Conservation (phyloP, 2,329 filamentous ascomycete species). For the Diatrype stigma region DNA sequence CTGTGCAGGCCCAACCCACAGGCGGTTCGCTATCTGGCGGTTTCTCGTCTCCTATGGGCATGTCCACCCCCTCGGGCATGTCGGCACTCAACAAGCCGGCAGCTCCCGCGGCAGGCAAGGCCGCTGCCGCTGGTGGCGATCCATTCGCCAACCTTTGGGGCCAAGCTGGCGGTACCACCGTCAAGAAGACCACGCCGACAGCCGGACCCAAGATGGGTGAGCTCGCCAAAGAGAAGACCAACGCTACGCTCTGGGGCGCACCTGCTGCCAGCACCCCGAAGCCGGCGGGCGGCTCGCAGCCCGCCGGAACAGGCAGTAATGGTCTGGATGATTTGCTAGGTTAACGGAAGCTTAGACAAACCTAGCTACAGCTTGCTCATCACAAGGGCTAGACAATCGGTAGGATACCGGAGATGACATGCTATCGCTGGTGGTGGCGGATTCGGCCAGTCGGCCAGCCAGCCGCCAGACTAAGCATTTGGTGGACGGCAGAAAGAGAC, state of each 20-base stretch:
- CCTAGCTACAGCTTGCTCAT: too few species aligned
- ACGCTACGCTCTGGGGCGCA: conserved; percentile 88
- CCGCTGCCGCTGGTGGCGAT: conserved; percentile 61
- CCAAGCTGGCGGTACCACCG: conserved; percentile 64
- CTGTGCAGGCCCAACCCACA: conserved; percentile 49
- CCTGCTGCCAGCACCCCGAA: conserved; percentile 39
- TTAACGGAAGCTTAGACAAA: conserved; percentile 11
- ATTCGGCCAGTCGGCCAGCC: too few species aligned
- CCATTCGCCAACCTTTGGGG: conserved; percentile 88
- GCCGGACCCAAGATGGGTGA: conserved; percentile 81
- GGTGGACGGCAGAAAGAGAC: conserved; percentile 19
- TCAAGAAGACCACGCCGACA: conserved; percentile 67
- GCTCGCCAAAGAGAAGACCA: conserved; percentile 96
- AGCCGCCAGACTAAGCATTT: conserved; percentile 5
- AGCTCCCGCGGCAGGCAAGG: conserved; percentile 44
- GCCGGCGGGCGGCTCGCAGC: conserved; percentile 13
- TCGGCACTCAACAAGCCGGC: conserved; percentile 46
- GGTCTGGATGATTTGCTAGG: conserved; percentile 29
- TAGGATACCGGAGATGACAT: too few species aligned
- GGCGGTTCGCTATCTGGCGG: conserved; percentile 25
- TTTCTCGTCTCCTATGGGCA: conserved; percentile 20
- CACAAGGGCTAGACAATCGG: too few species aligned
- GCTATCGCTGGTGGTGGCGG: too few species aligned
- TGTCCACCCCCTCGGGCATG: conserved; percentile 28
- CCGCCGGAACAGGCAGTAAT: conserved; percentile 17